Conservation (phyloP, 805 yeast species). For the Hanseniaspora mollemarum region DNA sequence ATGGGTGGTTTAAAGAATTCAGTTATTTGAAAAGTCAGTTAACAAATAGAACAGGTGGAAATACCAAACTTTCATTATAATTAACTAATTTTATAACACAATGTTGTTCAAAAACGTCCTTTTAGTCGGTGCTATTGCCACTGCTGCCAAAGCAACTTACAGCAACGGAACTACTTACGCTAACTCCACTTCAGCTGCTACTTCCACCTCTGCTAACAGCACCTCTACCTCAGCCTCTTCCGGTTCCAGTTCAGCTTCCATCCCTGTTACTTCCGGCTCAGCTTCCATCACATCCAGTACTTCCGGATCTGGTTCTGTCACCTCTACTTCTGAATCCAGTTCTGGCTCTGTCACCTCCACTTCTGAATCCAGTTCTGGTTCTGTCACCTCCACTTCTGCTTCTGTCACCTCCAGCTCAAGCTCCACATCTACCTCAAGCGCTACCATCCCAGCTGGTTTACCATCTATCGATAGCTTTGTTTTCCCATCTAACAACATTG, state of each 20-base stretch:
- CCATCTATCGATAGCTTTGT: background rate
- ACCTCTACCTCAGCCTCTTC: background rate
- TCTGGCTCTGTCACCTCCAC: background rate
- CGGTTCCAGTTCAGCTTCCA: background rate
- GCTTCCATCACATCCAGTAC: background rate
- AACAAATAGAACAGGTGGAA: too few relatives aligned
- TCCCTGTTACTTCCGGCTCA: background rate
- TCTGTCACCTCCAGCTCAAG: background rate
- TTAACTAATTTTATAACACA: too few relatives aligned
- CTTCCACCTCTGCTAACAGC: background rate
- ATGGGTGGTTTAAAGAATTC: too few relatives aligned
- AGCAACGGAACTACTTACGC: background rate
- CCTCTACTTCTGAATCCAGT: background rate
- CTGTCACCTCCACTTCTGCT: background rate
- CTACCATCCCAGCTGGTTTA: slow-evolving; percentile 1
- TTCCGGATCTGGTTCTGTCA: background rate
- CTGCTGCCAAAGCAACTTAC: slow-evolving; percentile 9
- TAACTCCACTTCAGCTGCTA: background rate
- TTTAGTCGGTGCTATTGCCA: slow-evolving; percentile 7
- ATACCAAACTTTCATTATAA: too few relatives aligned
- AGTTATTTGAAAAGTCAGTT: too few relatives aligned
- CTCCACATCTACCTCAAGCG: background rate
- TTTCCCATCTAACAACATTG: slow-evolving; percentile 5
- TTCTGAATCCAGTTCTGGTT: background rate
- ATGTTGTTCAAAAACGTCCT: slow-evolving; percentile 1